Percentiles rank a stretch among this genome's conserved stretches.
These are phyloP conservation scores for Tricladium varicosporioides DNA, from an alignment of 2,329 filamentous ascomycete species.

Conservation along the genomic window DNA sequence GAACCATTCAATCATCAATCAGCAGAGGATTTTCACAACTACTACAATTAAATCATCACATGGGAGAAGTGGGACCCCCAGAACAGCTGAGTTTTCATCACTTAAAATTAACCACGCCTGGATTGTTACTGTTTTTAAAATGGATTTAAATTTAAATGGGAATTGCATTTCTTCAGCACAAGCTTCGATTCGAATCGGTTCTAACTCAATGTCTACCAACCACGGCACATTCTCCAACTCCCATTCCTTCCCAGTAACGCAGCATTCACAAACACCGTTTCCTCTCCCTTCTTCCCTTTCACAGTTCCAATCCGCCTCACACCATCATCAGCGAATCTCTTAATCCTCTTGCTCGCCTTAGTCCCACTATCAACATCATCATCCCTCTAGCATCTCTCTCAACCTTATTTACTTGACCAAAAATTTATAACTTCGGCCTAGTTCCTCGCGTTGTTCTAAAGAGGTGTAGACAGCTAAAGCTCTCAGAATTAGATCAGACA, in stretches of 20 bases:
- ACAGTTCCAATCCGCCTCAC: slow-evolving; percentile 23
- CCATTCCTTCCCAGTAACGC: slow-evolving; percentile 43
- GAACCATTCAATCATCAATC: too few relatives aligned
- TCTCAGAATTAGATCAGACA: slow-evolving; percentile 5
- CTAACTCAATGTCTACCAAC: slow-evolving; percentile 42
- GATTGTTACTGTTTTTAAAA: too few relatives aligned
- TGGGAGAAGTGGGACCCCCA: too few relatives aligned
- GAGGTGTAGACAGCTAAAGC: slow-evolving; percentile 50
- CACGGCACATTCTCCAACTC: slow-evolving; percentile 49
- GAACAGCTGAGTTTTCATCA: too few relatives aligned
- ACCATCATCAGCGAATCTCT: slow-evolving; percentile 37
- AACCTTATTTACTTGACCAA: slow-evolving; percentile 59
- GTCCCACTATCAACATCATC: not conserved
- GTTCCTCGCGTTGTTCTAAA: slow-evolving; percentile 47
- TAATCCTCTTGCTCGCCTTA: slow-evolving; percentile 29
- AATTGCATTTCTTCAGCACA: too few relatives aligned
- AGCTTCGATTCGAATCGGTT: too few relatives aligned
- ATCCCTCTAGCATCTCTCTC: not conserved
- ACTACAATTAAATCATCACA: too few relatives aligned
- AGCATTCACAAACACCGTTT: slow-evolving; percentile 60
- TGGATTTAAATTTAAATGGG: too few relatives aligned
- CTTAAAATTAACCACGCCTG: too few relatives aligned
- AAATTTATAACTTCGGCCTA: slow-evolving; percentile 52
- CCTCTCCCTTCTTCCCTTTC: slow-evolving; percentile 32
- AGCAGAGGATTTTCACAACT: too few relatives aligned